Conservation (phyloP, 225 moss, liverwort and hornwort species). For the Pseudoscleropodium purum region DNA sequence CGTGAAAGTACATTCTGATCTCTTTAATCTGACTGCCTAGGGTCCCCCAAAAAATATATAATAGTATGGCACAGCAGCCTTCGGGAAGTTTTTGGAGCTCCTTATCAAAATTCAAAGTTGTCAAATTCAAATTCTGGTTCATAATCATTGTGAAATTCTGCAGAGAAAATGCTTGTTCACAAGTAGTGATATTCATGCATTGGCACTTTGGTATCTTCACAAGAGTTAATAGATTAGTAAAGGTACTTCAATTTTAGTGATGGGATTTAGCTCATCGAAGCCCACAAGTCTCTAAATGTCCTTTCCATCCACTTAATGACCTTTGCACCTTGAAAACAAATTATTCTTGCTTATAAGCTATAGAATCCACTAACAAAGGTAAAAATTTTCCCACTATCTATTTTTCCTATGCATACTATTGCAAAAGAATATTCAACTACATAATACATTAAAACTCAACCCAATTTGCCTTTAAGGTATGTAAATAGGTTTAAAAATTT, state of each 20-base stretch:
- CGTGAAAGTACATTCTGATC: background rate
- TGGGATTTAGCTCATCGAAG: accelerated
- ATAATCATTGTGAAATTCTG: background rate
- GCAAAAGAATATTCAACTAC: background rate
- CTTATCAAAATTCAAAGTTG: background rate
- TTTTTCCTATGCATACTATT: background rate
- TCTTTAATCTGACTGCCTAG: background rate
- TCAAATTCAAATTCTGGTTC: background rate
- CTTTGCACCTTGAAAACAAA: background rate
- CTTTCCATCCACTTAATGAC: background rate
- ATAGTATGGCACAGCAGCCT: background rate
- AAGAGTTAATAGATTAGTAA: background rate
- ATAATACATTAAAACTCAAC: background rate
- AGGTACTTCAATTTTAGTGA: accelerated
- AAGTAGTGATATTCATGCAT: background rate
- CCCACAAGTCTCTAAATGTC: background rate
- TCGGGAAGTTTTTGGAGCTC: background rate
- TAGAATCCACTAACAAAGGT: background rate
- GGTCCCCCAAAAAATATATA: background rate
- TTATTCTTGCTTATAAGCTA: background rate
- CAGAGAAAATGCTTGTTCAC: background rate
- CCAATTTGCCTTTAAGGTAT: background rate
- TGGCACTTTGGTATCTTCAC: background rate
- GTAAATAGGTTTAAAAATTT: background rate
- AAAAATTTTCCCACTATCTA: background rate